Base-by-base conservation (phyloP, 2,329 filamentous ascomycete species). In the Ilyonectria robusta region DNA sequence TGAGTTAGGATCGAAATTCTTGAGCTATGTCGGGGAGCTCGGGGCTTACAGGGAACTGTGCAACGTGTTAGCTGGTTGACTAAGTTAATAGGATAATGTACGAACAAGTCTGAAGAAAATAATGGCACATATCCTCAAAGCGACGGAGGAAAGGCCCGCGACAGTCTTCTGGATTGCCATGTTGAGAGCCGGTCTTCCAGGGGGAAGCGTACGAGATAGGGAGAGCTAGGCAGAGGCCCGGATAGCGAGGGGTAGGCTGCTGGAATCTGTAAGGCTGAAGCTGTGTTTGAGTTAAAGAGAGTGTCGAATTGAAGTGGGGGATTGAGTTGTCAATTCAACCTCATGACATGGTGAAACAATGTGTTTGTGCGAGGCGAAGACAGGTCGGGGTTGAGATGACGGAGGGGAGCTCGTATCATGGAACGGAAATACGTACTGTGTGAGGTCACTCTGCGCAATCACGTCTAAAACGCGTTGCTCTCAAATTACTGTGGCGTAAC, bases 101-200 rank as follows among this genome's bases (percentile, higher is more conserved):
- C 80, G 7, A 66, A 82, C 81, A 64, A 81, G 72, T 76, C 80
- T 75, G 48, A 82, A 80, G 64, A 82, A 82, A 15, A 80, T 15
- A 35, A 81, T n/a, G 7, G 79, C 71, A 35, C 69, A 79, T 74
- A 81, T 75, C 70, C 81, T 79, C 70, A 83, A 68, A n/a, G 76
- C 74, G 42, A 78, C 72, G 17, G 82, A 83, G 64, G 81, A 78
- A 66, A 78, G 68, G 71, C 77, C 78, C 40, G 81, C 76, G 47
- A 78, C 63, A 11, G 65, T 75, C 35, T 69, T 73, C 53, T 81
- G 78, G 59, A 79, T 48, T 40, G 76, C 73, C 79, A 80, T 80
- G 42, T 59, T 72, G 67, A 50, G 46, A 56, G 66, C 57, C 53
- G 51, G 50, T 48, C 53, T 58, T 60, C 59, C 51, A 66, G 62